Percentiles rank a stretch among this genome's conserved stretches.
phyloP scores from a whole-genome alignment of 306 rosid species.

The Medicago arabica region DNA sequence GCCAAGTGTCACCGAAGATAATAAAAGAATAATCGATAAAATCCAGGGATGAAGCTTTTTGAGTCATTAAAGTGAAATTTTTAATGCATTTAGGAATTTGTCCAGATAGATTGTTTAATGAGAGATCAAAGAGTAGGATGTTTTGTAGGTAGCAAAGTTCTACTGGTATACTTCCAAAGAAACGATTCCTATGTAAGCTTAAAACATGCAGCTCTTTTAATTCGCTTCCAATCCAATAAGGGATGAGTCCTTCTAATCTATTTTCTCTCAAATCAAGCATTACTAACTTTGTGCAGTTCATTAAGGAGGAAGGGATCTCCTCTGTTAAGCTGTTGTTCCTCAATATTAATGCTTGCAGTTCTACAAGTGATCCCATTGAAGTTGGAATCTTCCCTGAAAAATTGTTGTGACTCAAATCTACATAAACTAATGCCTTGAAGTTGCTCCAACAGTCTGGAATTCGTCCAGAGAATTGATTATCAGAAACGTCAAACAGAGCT shows the following conservation, averaged over 20 bases:
- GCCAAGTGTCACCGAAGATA: too few species aligned
- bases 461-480: neutral
- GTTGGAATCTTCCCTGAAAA: slow-evolving; percentile 25
- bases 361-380: slow-evolving; percentile 24
- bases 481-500: slow-evolving; percentile 6
- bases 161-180: slow-evolving; percentile 20
- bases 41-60: neutral
- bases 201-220: slow-evolving; percentile 19
- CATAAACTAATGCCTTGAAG: neutral
- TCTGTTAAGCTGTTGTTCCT: slow-evolving; percentile 25
- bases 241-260: slow-evolving; percentile 22
- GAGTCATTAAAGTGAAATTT: slow-evolving; percentile 35
- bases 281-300: neutral
- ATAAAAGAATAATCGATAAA: rapidly evolving
- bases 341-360: neutral
- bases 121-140: slow-evolving; percentile 35
- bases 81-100: slow-evolving; percentile 28
- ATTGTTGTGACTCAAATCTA: slow-evolving; percentile 39
- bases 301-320: neutral
- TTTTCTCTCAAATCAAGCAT: slow-evolving; percentile 34
- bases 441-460: neutral
- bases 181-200: slow-evolving; percentile 21
- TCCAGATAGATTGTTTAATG: slow-evolving; percentile 23
- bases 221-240: slow-evolving; percentile 37
- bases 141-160: slow-evolving; percentile 26